Evolutionary conservation across 1,139 yeast species (phyloP), one percentile per base, ranked within the genome.

Genomic region (Arxiozyma slooffiae): DNA sequence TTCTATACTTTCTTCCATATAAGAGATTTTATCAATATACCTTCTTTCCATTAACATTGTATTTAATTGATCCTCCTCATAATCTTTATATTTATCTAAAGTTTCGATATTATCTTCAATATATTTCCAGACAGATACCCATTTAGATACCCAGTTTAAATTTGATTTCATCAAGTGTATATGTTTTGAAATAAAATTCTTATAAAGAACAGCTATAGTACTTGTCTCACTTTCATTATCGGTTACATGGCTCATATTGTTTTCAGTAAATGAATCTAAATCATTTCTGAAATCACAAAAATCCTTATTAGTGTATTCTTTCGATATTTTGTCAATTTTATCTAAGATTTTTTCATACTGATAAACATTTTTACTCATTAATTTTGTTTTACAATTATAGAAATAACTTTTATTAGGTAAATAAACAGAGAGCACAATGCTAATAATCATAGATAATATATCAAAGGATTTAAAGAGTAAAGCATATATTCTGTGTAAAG

Each of bases 401-500:
- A 66, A 57, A 47, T 52, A 55, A 1, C 21, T 23, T 48, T 49
- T 57, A 47, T 60, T 61, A 0, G 68, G 63, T 26, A 60, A 37
- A 49, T 59, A 64, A 16, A 63, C 46, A 43, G 62, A 66, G 43
- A 63, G 57, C 9, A 56, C 43, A 18, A 62, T 22, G 41, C 61
- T 55, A 16, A 54, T 51, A 5, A 57, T 48, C 24, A 61, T 56
- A 38, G 58, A 55, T 4, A 56, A 36, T 11, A 62, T 23, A 37
- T 55, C 52, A 37, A 59, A 50, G 9, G 55, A 49, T 44, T 63
- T 55, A 16, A 61, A 50, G 7, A 60, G 49, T 41, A 62, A 50
- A 4, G 79, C 70, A 54, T 78, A 71, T 7, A 78, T 66, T 53
- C 76, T 69, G 57, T 80, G 85, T 50, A 78, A 62, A 0, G 79